Evolutionary conservation across 176 grass and related monocot species (phyloP).

Genomic region (Themeda triandra): DNA sequence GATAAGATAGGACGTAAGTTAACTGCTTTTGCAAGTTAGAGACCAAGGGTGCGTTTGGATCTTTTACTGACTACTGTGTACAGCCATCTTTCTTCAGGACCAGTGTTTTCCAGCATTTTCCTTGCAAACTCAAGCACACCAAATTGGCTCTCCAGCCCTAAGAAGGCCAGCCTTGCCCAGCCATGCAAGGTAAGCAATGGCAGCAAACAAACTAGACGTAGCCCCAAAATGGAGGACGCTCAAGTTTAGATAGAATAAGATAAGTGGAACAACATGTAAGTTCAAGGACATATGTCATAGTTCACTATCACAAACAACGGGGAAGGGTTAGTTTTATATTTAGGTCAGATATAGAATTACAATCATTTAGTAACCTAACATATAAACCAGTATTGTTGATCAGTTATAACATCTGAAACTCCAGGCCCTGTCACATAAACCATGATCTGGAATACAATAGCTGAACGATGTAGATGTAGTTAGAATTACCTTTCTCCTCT

Average conservation of each 20-base stretch:
- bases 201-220: background rate
- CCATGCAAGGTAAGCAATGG: background rate
- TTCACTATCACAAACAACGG: background rate
- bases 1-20: background rate
- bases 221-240: background rate
- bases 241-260: background rate
- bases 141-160: background rate
- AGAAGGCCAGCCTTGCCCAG: background rate
- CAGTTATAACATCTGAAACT: background rate
- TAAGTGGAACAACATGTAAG: background rate
- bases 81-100: background rate
- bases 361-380: background rate
- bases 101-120: background rate
- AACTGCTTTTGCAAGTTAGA: background rate
- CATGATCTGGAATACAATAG: background rate
- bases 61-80: background rate
- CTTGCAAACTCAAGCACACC: background rate
- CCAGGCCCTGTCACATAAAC: background rate
- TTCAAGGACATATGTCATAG: background rate
- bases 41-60: background rate
- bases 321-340: too few relatives aligned
- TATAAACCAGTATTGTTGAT: constrained; percentile 4
- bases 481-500: constrained; percentile 83
- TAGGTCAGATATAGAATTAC: background rate
- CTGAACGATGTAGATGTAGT: constrained; percentile 6